These are phyloP conservation scores for Zymoseptoria pseudotritici DNA, from an alignment of 2,329 filamentous ascomycete species.

Conservation along the genomic window DNA sequence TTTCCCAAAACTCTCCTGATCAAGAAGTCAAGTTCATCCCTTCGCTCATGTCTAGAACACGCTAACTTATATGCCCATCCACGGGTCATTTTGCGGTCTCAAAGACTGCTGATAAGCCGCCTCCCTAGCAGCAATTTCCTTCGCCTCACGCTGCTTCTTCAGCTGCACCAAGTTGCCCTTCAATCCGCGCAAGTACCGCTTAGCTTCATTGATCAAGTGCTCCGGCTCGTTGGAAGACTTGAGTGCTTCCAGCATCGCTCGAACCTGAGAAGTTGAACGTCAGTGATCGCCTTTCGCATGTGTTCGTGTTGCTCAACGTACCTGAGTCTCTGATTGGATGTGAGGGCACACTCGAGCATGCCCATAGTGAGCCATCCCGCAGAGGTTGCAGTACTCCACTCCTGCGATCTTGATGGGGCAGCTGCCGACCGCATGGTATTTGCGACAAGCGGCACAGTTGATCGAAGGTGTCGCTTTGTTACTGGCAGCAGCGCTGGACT, in stretches of 20 bases:
- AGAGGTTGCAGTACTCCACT: conserved; percentile 56
- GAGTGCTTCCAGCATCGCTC: conserved; percentile 56
- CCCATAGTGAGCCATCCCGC: conserved; percentile 56
- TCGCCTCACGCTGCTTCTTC: conserved; percentile 39
- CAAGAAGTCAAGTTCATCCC: neutral
- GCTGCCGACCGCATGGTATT: conserved; percentile 48
- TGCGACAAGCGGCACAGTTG: conserved; percentile 48
- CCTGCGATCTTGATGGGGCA: conserved; percentile 55
- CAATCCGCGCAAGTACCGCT: conserved; percentile 50
- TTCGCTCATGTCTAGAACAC: neutral
- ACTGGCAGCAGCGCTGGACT: neutral
- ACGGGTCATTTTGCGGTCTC: neutral
- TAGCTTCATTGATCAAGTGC: conserved; percentile 47
- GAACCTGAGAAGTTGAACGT: conserved; percentile 41
- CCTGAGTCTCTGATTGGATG: conserved; percentile 50
- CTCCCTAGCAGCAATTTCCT: conserved; percentile 16
- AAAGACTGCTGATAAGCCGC: conserved; percentile 7
- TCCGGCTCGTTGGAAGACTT: conserved; percentile 51
- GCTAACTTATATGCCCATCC: neutral
- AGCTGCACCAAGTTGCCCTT: conserved; percentile 49
- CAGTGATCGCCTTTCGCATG: neutral
- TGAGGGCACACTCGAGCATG: conserved; percentile 52
- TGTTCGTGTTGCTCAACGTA: conserved; percentile 6
- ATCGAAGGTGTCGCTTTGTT: conserved; percentile 11
- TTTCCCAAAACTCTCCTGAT: neutral